A percentile compares a stretch with the other conserved stretches of the same genome.
phyloP scores from a whole-genome alignment of 208 protist species.

The Leishmania major region DNA sequence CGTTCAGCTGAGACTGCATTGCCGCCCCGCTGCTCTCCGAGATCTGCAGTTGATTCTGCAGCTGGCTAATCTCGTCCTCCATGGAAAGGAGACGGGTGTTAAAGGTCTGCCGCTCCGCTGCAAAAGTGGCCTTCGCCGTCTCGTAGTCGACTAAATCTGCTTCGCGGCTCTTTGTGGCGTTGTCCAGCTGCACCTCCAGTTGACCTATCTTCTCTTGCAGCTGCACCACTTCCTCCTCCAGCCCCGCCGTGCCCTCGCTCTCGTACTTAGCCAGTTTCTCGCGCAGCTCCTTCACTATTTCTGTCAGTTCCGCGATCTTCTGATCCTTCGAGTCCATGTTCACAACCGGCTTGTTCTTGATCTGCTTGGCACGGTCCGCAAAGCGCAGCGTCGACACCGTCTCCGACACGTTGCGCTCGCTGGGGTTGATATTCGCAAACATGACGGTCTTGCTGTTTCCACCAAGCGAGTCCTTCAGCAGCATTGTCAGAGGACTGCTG shows the following conservation, averaged over 20 bases:
- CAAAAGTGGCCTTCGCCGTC: slow-evolving; percentile 44
- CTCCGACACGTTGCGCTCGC: slow-evolving; percentile 88
- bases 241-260: slow-evolving; percentile 56
- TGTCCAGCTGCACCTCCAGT: slow-evolving; percentile 78
- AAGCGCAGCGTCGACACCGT: slow-evolving; percentile 91
- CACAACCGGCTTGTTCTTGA: slow-evolving; percentile 93
- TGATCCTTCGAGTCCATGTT: slow-evolving; percentile 92
- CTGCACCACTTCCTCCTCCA: slow-evolving; percentile 70
- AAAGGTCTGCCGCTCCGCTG: slow-evolving; percentile 48
- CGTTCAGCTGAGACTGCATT: slow-evolving; percentile 47
- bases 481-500: slow-evolving; percentile 85
- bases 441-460: slow-evolving; percentile 91
- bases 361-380: slow-evolving; percentile 90
- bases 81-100: slow-evolving; percentile 39
- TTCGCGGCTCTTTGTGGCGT: slow-evolving; percentile 64
- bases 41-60: slow-evolving; percentile 77
- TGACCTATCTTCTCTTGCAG: slow-evolving; percentile 72
- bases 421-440: slow-evolving; percentile 92
- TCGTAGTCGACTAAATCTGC: slow-evolving; percentile 81
- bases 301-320: slow-evolving; percentile 80
- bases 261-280: slow-evolving; percentile 86
- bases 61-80: slow-evolving; percentile 64
- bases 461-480: slow-evolving; percentile 91
- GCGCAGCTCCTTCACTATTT: slow-evolving; percentile 72
- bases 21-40: slow-evolving; percentile 51